These are phyloP conservation scores for Hirschfeldia incana DNA, from an alignment of 345 rosid genomes.

Conservation along the genomic window DNA sequence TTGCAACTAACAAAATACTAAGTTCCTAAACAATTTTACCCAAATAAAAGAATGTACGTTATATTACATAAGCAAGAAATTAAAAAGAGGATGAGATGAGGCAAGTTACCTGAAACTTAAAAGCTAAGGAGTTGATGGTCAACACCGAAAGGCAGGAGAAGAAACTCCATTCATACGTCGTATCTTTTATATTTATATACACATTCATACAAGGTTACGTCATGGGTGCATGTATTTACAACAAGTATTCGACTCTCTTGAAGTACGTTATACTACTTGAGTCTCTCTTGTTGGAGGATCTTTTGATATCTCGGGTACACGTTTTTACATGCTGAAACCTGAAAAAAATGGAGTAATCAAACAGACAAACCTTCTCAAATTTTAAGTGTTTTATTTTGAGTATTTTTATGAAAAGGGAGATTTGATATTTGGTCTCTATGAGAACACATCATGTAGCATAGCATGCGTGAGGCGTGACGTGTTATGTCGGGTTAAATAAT, in stretches of 20 bases:
- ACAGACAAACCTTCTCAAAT: neutral
- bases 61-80: neutral
- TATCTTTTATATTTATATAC: neutral
- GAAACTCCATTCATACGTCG: constrained; percentile 23
- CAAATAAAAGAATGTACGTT: too few relatives aligned
- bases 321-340: constrained; percentile 89
- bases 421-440: neutral
- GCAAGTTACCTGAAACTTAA: constrained; percentile 48
- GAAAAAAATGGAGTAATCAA: constrained; percentile 30
- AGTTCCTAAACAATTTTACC: neutral
- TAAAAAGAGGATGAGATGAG: constrained; percentile 16
- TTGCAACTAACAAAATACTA: neutral
- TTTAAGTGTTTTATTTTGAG: neutral
- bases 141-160: constrained; percentile 24
- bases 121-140: constrained; percentile 37
- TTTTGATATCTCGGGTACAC: constrained; percentile 76
- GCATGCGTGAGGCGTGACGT: constrained; percentile 43
- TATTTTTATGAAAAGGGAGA: neutral
- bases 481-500: constrained; percentile 20
- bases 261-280: constrained; percentile 40
- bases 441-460: constrained; percentile 32
- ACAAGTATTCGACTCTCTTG: constrained; percentile 8
- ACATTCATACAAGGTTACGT: neutral
- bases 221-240: constrained; percentile 14
- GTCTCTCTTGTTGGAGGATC: constrained; percentile 56